Base-by-base conservation (phyloP, 2,329 filamentous ascomycete species). In the Keithomyces neogunnii region DNA sequence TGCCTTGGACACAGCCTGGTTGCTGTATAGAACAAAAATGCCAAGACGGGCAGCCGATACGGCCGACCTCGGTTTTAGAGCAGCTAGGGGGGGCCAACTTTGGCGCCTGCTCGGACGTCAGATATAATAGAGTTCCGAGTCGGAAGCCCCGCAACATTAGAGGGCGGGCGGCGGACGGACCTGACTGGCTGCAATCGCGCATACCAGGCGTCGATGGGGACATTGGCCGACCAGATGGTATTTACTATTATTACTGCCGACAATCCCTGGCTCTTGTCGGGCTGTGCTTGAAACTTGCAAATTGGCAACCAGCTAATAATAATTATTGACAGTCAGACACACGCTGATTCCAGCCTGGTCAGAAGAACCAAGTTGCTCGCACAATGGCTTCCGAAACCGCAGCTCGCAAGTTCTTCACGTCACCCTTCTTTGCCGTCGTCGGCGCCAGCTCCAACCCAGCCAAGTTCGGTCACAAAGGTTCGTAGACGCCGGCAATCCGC, bases 401-500 rank as follows among this genome's bases (percentile, higher is more conserved):
- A 45, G 84, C 89, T 45, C 83, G 82, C 56, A 76, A 77, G 10
- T 96, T 96, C 77, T 95, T 96, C 73, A 77, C 81, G 3, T 86
- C 85, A 6, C 81, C 85, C 30, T 76, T 79, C 58, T 96, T 92
- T 67, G 91, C 92, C 53, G 92, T 96, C 31, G 89, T 91, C 26
- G 92, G 92, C 61, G 92, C 92, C 38, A 92, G 86, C 65, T 88
- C 87, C 49, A 89, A 95, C 69, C 76, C 86, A 40, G 73, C 76
- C 64, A 96, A 96, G 68, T 96, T 87, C 63, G 92, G 93, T 29
- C 86, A 96, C 69, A 91, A 89, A 74, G 84, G 90, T 91, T 68
- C 52, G 73, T 63, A 36, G 26, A 40, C 31, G 33, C 31, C 11
- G 10, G n/a, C 9, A 19, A n/a, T 29, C 47, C 11, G 40, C 31